Evolutionary conservation across 208 protist species (phyloP).

Genomic region (Naegleria lovaniensis): DNA sequence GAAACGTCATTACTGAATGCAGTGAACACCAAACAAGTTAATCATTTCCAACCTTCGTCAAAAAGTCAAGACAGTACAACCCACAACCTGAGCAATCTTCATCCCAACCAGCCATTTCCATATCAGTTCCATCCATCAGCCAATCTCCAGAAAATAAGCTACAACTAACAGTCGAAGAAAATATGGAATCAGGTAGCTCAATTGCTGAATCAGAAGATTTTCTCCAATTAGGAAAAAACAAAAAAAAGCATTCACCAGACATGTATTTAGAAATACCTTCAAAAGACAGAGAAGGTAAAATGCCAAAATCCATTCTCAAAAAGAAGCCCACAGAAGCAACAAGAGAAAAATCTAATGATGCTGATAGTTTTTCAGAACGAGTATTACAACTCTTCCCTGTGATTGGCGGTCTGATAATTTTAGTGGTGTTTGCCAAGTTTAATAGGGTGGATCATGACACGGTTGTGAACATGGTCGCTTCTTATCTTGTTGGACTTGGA

Average conservation of each 20-base stretch:
- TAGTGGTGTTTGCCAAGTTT: not conserved
- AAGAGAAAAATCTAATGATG: not conserved
- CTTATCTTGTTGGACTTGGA: not conserved
- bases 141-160: not conserved
- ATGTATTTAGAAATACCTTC: not conserved
- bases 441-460: not conserved
- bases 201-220: not conserved
- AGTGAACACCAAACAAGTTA: not conserved
- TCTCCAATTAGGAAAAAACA: not conserved
- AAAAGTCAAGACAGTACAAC: not conserved
- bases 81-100: not conserved
- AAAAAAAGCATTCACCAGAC: not conserved
- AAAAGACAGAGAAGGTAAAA: not conserved
- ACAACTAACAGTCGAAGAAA: not conserved
- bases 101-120: not conserved
- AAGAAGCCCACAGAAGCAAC: not conserved
- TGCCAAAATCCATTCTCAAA: not conserved
- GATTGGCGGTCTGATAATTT: not conserved
- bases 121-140: not conserved
- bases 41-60: not conserved
- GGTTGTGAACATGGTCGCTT: not conserved
- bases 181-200: not conserved
- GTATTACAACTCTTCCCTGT: not conserved
- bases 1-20: not conserved
- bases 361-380: not conserved